Conservation (phyloP, 257 asterid genomes). For the Schizonepeta tenuifolia region DNA sequence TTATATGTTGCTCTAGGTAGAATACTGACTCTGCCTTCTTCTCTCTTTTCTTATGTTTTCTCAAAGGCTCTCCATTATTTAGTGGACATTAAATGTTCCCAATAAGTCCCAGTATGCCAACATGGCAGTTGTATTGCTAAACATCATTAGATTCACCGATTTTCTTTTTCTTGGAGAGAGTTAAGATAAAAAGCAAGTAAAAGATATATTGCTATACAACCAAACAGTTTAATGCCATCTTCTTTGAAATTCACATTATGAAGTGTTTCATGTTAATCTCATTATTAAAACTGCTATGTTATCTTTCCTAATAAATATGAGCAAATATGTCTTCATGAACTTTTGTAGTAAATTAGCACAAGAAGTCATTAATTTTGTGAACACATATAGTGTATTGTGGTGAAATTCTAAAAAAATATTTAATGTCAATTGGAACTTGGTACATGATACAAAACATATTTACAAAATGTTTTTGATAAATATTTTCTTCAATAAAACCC, state of each 20-base stretch:
- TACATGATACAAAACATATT: neutral
- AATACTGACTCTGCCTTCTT: neutral
- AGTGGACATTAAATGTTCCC: neutral
- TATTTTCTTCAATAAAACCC: neutral
- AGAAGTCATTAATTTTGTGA: neutral
- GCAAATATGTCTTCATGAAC: neutral
- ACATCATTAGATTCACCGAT: slow-evolving; percentile 2
- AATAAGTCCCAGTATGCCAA: slow-evolving; percentile 13
- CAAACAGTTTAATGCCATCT: neutral
- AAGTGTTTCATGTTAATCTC: slow-evolving; percentile 13
- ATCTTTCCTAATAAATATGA: neutral
- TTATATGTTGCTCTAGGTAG: neutral
- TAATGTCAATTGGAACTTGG: neutral
- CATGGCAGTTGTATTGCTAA: neutral
- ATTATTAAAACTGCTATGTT: neutral
- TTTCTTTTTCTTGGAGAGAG: neutral
- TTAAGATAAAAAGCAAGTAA: neutral
- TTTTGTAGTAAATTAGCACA: neutral
- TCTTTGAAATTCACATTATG: neutral
- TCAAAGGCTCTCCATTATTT: neutral
- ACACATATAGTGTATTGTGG: neutral
- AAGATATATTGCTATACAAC: neutral
- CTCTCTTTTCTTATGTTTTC: slow-evolving; percentile 4
- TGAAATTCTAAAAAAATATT: neutral
- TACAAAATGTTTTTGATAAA: neutral